Percentiles rank a stretch among this genome's conserved stretches.
Conservation (phyloP, 768 basidiomycete species). For the Suillus brevipes region DNA sequence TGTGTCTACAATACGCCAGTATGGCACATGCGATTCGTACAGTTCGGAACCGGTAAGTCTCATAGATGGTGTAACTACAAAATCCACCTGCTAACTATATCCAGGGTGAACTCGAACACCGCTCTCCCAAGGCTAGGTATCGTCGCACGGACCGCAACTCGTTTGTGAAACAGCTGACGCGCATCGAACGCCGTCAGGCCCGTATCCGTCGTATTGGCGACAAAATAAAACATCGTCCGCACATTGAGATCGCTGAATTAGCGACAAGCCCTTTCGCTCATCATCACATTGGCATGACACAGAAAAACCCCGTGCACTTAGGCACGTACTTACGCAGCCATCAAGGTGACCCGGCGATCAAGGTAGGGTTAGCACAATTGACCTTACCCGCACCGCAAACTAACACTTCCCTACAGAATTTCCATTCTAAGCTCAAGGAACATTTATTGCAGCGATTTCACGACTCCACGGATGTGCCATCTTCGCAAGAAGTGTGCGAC, state of each 20-base stretch:
- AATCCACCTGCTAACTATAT: not conserved
- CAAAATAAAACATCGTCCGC: not conserved
- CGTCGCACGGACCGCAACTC: not conserved
- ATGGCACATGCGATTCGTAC: constrained; percentile 37
- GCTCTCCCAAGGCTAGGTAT: constrained; percentile 7
- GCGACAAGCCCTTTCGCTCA: not conserved
- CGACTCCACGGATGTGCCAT: not conserved
- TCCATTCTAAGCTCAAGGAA: not conserved
- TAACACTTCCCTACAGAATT: not conserved
- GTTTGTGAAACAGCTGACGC: not conserved
- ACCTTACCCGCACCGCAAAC: no score
- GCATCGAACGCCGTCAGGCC: constrained; percentile 8
- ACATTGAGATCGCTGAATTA: not conserved
- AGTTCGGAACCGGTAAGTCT: constrained; percentile 25
- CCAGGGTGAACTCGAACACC: constrained; percentile 17
- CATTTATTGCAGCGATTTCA: not conserved
- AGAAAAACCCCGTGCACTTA: constrained; percentile 21
- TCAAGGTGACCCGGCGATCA: not conserved
- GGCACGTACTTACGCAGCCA: not conserved
- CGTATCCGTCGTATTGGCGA: not conserved
- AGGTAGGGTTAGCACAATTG: not conserved
- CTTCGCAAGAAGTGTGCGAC: not conserved
- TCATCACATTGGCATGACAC: constrained; percentile 8
- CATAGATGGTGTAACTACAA: constrained; percentile 11
- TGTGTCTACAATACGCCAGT: constrained; percentile 14